These are phyloP conservation scores for Opeltia flavorubescens DNA, from an alignment of 495 filamentous ascomycete genomes.

Conservation along the genomic window DNA sequence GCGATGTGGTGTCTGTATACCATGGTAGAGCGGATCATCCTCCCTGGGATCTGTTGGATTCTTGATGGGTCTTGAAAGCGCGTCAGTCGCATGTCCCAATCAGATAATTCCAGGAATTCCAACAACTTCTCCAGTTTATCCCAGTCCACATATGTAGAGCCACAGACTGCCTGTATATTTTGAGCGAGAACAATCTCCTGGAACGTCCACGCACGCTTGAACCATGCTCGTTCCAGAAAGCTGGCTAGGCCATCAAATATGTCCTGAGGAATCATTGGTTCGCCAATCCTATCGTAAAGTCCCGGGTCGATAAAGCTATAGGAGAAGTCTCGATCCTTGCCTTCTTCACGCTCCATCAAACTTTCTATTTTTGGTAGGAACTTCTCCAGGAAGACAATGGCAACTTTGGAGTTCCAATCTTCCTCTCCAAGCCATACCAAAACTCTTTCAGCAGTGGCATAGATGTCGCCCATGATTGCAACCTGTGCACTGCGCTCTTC, in stretches of 20 bases:
- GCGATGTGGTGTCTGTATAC: neutral
- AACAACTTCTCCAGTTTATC: neutral
- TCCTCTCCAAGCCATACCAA: neutral
- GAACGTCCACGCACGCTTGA: neutral
- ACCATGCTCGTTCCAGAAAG: neutral
- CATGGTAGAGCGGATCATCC: neutral
- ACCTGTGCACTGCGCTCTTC: slow-evolving; percentile 3
- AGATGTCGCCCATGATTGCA: slow-evolving; percentile 5
- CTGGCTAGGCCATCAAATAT: neutral
- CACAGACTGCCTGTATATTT: neutral
- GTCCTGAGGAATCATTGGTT: neutral
- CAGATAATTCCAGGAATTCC: neutral
- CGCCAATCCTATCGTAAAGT: neutral
- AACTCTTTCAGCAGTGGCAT: neutral
- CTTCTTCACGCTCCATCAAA: neutral
- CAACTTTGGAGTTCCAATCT: neutral
- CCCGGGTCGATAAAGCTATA: neutral
- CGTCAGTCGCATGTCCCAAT: neutral
- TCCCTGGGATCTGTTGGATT: neutral
- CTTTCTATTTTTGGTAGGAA: neutral
- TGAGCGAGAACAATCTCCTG: neutral
- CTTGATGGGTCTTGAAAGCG: neutral
- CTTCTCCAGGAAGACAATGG: neutral
- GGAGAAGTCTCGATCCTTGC: neutral
- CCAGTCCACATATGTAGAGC: neutral